Conservation (phyloP, 176 grass and related monocot species). For the Aegilops longissima region DNA sequence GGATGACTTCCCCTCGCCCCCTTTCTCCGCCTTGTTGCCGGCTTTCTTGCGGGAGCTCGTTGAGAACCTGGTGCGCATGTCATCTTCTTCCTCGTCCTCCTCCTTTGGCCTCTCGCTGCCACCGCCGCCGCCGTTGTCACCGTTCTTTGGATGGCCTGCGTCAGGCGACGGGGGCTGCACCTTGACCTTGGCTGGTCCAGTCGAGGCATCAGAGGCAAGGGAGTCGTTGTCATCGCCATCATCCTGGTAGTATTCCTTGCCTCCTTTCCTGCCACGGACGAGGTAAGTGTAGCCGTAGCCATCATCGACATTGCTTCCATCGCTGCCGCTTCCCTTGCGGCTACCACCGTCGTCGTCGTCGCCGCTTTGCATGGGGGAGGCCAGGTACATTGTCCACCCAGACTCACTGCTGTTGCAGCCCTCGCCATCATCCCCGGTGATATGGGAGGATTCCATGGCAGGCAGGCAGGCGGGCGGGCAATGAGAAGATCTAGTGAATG, state of each 20-base stretch:
- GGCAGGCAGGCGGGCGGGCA: neutral
- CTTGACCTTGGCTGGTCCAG: conserved; percentile 53
- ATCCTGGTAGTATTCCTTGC: conserved; percentile 31
- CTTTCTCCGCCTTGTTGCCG: conserved; percentile 52
- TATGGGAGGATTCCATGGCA: conserved; percentile 58
- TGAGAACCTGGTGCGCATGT: conserved; percentile 13
- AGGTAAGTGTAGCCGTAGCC: conserved; percentile 42
- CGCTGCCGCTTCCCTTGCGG: conserved; percentile 34
- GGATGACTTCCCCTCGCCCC: conserved; percentile 39
- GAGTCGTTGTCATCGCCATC: conserved; percentile 64
- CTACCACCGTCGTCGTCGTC: conserved; percentile 15
- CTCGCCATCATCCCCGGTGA: conserved; percentile 68
- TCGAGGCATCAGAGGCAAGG: conserved; percentile 84
- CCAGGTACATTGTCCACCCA: conserved; percentile 92
- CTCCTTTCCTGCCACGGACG: conserved; percentile 15
- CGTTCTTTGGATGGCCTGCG: neutral
- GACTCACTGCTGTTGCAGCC: conserved; percentile 84
- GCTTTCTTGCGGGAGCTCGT: conserved; percentile 43
- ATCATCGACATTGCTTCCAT: conserved; percentile 52
- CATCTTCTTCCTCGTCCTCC: neutral
- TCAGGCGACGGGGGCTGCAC: conserved; percentile 17
- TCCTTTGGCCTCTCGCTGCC: neutral
- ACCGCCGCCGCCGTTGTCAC: neutral
- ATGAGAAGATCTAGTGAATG: conserved; percentile 13
- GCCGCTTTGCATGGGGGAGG: conserved; percentile 62